Evolutionary conservation across 2,329 filamentous ascomycete species (phyloP).

Genomic region (Epichloe sylvatica): DNA sequence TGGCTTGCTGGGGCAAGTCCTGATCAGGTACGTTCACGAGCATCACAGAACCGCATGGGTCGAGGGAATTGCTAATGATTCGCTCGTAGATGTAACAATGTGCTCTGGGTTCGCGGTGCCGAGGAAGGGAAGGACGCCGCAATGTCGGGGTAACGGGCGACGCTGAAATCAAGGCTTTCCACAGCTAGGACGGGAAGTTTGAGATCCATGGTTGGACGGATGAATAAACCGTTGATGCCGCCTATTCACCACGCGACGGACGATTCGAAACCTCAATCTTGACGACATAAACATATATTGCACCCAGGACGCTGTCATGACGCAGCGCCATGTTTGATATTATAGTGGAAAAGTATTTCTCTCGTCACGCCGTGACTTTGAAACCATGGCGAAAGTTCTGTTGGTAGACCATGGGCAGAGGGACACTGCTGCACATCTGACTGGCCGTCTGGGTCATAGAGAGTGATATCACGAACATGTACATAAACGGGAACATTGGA

Average conservation of each 20-base stretch:
- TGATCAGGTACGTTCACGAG: conserved; percentile 58
- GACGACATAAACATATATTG: background rate
- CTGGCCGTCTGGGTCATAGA: background rate
- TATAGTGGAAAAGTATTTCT: background rate
- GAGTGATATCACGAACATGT: background rate
- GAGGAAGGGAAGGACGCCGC: conserved; percentile 5
- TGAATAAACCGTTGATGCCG: background rate
- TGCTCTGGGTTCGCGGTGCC: conserved; percentile 67
- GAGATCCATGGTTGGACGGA: background rate
- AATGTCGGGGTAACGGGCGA: conserved; percentile 4
- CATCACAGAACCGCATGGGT: background rate
- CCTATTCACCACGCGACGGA: background rate
- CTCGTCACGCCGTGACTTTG: background rate
- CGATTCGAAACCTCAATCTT: background rate
- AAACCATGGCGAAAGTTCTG: background rate
- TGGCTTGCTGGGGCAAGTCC: conserved; percentile 73
- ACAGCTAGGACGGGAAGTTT: background rate
- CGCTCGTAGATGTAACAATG: conserved; percentile 72
- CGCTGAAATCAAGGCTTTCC: background rate
- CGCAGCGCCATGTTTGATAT: background rate
- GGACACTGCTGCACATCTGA: background rate
- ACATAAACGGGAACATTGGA: background rate
- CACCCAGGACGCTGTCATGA: background rate
- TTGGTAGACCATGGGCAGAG: background rate
- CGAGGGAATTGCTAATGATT: conserved; percentile 1